Percentiles rank a stretch among this genome's conserved stretches.
Evolutionary conservation across 352 stramenopile genomes (phyloP).

Genomic region (Pseudoperonospora humuli): DNA sequence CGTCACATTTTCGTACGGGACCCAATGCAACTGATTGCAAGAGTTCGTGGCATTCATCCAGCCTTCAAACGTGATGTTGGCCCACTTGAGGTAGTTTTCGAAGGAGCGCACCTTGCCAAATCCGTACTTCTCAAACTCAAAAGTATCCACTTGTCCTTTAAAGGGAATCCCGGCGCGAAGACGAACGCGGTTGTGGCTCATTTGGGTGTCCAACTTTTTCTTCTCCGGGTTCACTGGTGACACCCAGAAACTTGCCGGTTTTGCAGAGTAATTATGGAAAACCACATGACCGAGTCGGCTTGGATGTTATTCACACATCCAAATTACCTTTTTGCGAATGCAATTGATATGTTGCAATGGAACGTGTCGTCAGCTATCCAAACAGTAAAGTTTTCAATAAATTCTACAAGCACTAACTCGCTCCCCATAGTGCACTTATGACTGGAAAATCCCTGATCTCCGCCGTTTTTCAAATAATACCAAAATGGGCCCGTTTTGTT

Average conservation of each 20-base stretch:
- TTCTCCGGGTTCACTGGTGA: conserved; percentile 35
- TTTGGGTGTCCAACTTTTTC: conserved; percentile 44
- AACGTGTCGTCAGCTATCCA: no score
- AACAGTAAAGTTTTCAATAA: no score
- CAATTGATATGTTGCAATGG: no score
- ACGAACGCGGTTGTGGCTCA: conserved; percentile 50
- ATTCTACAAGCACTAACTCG: no score
- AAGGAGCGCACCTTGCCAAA: conserved; percentile 52
- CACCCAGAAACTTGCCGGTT: conserved; percentile 52
- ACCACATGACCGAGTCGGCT: conserved; percentile 48
- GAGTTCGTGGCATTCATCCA: conserved; percentile 47
- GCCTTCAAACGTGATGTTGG: conserved; percentile 40
- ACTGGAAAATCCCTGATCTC: no score
- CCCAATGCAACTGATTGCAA: conserved; percentile 63
- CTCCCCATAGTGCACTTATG: no score
- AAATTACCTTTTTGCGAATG: no score
- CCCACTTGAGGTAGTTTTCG: conserved; percentile 52
- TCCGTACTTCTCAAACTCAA: conserved; percentile 53
- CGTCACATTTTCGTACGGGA: conserved; percentile 48
- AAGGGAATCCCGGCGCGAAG: conserved; percentile 48
- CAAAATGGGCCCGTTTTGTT: no score
- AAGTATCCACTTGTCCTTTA: conserved; percentile 46
- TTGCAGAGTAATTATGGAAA: conserved; percentile 74
- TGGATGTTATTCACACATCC: no score
- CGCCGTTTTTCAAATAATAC: no score